Evolutionary conservation across 345 rosid species (phyloP), one percentile per base, ranked within the genome.

Genomic region (Lepidium aucheri): DNA sequence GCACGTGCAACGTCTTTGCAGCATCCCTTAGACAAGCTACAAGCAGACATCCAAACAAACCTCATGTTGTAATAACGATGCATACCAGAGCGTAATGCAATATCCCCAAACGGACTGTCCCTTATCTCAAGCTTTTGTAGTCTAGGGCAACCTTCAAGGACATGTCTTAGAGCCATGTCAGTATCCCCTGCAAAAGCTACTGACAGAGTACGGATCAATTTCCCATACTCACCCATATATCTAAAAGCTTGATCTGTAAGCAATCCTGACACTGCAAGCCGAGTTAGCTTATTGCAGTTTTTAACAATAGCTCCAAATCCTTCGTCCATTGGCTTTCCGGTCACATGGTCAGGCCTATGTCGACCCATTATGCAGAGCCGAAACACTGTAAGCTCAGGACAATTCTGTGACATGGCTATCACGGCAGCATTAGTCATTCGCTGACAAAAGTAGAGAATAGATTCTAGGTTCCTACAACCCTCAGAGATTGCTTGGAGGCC

Each of bases 151-250:
- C 96, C 98, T 78, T 86, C 91, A 0, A 92, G 88, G 64, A 92
- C 72, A 67, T 86, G 82, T 70, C 82, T 81, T 56, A 92, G 79
- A 39, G 86, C 96, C 66, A 51, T 76, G 69, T 92, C 98, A 44
- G 86, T 83, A 62, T 87, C 89, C 51, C 93, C 98, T 32, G 96
- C 96, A 79, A 92, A 92, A 61, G 96, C 98, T 60, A 92, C 89
- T 1, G 98, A 92, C 9, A 92, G 79, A 1, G 96, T 89, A 65
- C 91, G 83, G 16, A 92, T 63, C 68, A 82, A 30, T 65, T 86
- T 87, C 60, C 92, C 96, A 63, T 92, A 80, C 72, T 69, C 69
- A 36, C 98, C 98, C 60, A 92, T 89, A 63, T 87, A 87, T 64
- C 71, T 64, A 15, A 92, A 92, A 35, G 98, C 92, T 74, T 69